A percentile compares a stretch with the other conserved stretches of the same genome.
Conservation (phyloP, 225 moss, liverwort and hornwort genomes). For the Pleurozium schreberi region DNA sequence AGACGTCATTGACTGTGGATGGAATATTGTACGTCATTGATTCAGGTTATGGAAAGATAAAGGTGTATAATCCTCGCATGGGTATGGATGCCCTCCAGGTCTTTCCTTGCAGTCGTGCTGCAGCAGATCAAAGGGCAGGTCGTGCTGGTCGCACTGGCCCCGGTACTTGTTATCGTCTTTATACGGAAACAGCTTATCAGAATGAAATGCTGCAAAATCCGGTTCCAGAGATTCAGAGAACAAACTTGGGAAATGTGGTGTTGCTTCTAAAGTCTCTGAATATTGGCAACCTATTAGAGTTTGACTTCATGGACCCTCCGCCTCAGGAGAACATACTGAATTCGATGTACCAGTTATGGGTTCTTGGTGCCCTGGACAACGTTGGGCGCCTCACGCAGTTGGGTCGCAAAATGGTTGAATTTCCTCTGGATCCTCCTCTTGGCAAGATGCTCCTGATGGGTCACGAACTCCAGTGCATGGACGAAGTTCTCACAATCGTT, state of each 20-base stretch:
- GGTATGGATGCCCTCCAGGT: conserved; percentile 99
- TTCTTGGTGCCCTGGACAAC: conserved; percentile 89
- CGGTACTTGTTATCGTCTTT: conserved; percentile 82
- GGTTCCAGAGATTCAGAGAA: conserved; percentile 97
- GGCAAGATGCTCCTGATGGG: conserved; percentile 98
- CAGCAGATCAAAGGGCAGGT: conserved; percentile 93
- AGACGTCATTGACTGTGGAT: no score
- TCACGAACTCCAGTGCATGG: conserved; percentile 65
- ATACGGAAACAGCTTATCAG: conserved; percentile 83
- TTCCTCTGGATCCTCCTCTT: conserved; percentile 90
- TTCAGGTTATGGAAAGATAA: conserved; percentile 11
- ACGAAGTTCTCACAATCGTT: conserved; percentile 90
- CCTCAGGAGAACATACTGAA: conserved; percentile 97
- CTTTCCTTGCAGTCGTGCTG: conserved; percentile 92
- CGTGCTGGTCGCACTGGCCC: conserved; percentile 94
- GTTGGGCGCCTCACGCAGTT: conserved; percentile 82
- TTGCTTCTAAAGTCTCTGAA: conserved; percentile 85
- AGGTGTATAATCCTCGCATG: conserved; percentile 98
- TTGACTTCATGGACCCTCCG: conserved; percentile 98
- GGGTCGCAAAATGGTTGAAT: conserved; percentile 99
- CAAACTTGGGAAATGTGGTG: conserved; percentile 85
- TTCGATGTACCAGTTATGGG: conserved; percentile 98
- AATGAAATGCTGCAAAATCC: conserved; percentile 98
- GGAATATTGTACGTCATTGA: no score
- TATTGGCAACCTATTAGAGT: conserved; percentile 82